Base-by-base conservation (phyloP, 2,329 filamentous ascomycete species). In the Fusarium clavum region DNA sequence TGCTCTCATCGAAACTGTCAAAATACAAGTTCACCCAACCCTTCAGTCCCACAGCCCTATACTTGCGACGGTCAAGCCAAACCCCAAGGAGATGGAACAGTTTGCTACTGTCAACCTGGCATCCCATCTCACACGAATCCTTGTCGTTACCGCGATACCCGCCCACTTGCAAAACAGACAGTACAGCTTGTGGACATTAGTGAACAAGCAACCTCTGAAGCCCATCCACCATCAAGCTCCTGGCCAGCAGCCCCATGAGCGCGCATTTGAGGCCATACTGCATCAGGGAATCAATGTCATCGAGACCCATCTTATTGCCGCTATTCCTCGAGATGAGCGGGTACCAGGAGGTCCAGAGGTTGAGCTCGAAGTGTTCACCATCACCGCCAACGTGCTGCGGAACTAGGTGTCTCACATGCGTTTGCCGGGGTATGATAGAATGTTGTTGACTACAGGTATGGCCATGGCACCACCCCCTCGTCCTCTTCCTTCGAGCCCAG, bases 361-460 rank as follows among this genome's bases (percentile, higher is more conserved):
- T 38, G 93, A 96, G 77, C 83, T 94, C 67, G 94, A 98, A 82
- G 91, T 91, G 73, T 86, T 94, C 61, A 93, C 89, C 2, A 84
- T 96, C 29, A 92, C 92, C 80, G 87, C 91, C 65, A 91, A 96
- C 79, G 80, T 97, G 73, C 80, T 89, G 78, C 86, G 81, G 79
- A 77, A 77, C 53, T 85, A 78, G 73, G 44, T 43, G 43, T 46
- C 38, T 52, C 38, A 30, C 30, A n/a, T 47, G 29, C 49, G 45
- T 40, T 40, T 38, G 52, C 24, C 41, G 40, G 61, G 61, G 41
- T 10, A 67, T 70, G 53, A 67, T 44, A 57, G 51, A 46, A 49
- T 25, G 20, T 27, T 30, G 46, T 24, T 20, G 16, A 45, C n/a
- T n/a, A n/a, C 29, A 22, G 18, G 14, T 18, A 16, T 27, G 44